Evolutionary conservation across 129 eudicot genomes (phyloP).

Genomic region (Deinandra increscens): DNA sequence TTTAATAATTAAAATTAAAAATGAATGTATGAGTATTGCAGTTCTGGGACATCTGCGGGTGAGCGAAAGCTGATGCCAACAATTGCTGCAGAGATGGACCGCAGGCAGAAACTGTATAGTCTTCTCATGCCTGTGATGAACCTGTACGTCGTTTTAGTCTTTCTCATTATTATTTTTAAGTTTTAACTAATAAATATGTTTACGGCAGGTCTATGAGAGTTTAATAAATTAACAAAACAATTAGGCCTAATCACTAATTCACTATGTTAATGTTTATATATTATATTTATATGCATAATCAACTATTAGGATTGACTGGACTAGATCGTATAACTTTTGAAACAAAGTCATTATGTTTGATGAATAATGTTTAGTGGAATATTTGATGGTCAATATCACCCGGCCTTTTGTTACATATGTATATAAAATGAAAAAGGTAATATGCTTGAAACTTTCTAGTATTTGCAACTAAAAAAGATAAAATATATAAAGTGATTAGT

Average conservation of each 20-base stretch:
- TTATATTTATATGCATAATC: not conserved
- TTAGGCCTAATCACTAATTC: not conserved
- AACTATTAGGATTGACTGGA: constrained; percentile 4
- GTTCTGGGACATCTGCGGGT: constrained; percentile 94
- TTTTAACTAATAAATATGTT: not conserved
- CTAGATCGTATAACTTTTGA: not conserved
- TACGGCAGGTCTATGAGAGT: not conserved
- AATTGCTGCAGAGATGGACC: constrained; percentile 69
- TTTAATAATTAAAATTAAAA: too few relatives aligned
- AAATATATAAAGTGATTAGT: too few relatives aligned
- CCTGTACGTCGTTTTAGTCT: constrained; percentile 44
- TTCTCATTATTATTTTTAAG: constrained; percentile 9
- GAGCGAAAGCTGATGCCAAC: constrained; percentile 96
- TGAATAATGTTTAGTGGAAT: not conserved
- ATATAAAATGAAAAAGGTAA: not conserved
- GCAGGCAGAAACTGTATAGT: constrained; percentile 63
- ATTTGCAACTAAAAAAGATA: not conserved
- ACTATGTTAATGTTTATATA: not conserved
- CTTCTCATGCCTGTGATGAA: constrained; percentile 93
- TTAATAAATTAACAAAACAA: not conserved
- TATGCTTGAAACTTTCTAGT: too few relatives aligned
- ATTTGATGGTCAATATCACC: not conserved
- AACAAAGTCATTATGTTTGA: not conserved
- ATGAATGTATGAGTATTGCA: constrained; percentile 29
- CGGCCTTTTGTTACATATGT: not conserved